Percentiles rank a stretch among this genome's conserved stretches.
Conservation (phyloP, 2,329 filamentous ascomycete genomes). For the Albifimbria verrucaria region DNA sequence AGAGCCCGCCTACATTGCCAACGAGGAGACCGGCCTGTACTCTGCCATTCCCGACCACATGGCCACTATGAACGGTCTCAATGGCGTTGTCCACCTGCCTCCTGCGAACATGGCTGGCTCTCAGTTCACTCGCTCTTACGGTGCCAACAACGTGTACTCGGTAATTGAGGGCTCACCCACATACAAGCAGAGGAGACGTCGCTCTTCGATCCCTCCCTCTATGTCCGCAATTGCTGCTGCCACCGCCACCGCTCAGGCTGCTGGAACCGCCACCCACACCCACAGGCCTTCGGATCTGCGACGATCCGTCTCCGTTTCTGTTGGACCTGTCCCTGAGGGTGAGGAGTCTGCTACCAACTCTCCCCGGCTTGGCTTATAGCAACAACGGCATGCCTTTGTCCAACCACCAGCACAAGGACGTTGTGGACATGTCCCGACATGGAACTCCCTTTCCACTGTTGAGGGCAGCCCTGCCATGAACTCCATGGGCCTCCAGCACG, state of each 20-base stretch:
- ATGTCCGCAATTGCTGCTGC: conserved; percentile 65
- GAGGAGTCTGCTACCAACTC: conserved; percentile 79
- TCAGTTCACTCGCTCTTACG: conserved; percentile 74
- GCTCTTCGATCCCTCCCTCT: conserved; percentile 85
- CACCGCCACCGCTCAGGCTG: conserved; percentile 47
- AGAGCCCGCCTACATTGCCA: conserved; percentile 95
- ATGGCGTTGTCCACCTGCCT: conserved; percentile 87
- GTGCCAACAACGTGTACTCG: conserved; percentile 79
- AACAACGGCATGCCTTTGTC: conserved; percentile 62
- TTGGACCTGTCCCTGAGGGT: conserved; percentile 75
- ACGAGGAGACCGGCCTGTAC: conserved; percentile 95
- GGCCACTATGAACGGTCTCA: conserved; percentile 67
- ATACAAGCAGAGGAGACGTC: conserved; percentile 93
- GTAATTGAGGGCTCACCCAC: conserved; percentile 97
- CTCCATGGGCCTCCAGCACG: conserved; percentile 66
- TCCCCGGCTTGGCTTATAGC: conserved; percentile 71
- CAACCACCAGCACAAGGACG: conserved; percentile 70
- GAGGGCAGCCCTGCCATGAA: conserved; percentile 79
- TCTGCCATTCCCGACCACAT: conserved; percentile 89
- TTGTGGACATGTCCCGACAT: conserved; percentile 81
- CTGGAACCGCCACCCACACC: not conserved
- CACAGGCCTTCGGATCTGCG: conserved; percentile 80
- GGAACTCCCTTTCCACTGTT: conserved; percentile 85
- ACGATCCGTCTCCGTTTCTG: conserved; percentile 84
- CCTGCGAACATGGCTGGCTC: conserved; percentile 78